Base-by-base conservation (phyloP, 768 basidiomycete genomes). In the Ramaria sp. region DNA sequence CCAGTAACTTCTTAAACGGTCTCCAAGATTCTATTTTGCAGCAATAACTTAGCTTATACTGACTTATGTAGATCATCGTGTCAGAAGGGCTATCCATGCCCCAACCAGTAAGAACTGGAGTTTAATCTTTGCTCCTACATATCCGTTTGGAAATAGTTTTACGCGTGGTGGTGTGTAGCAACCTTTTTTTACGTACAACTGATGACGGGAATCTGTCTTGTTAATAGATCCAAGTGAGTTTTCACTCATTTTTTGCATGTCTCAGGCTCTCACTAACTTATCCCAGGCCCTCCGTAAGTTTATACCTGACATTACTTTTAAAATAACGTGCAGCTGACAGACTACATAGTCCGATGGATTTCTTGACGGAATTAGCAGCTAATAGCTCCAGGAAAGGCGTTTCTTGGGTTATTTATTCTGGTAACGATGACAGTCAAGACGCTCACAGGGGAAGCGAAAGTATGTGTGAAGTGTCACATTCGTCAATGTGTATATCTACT, bases 371-470 rank as follows among this genome's bases (percentile, higher is more conserved):
- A 27, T 71, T 85, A n/a, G 82, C 83, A 3, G 74, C 78, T 12
- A 85, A 85, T 57, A 76, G 78, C 20, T 73, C 82, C 0, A 70
- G 69, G 1, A 74, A 73, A 5, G 64, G 70, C 24, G 65, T 87
- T 24, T 67, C 69, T 0, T 65, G 85, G n/a, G 67, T 85, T 9
- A 64, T 85, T 15, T 85, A 69, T 62, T 83, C 83, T 24, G 85
- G 78, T 13, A 86, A 86, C 60, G 79, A 84, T 57, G 85, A 87
- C 63, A 69, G 78, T 6, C 76, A 85, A 22, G 69, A 84, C 47
- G 70, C 82, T 1, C 84, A 85, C 60, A 69, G 73, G 25, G 76
- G 82, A 13, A 78, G 81, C 34, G 78, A 86, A 74, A 67, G 83
- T 83, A 62, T 7, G 48, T 22, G 22, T 5, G 9, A 47, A 7